These are phyloP conservation scores for Seminavis robusta DNA, from an alignment of 108 stramenopile species.

Conservation along the genomic window DNA sequence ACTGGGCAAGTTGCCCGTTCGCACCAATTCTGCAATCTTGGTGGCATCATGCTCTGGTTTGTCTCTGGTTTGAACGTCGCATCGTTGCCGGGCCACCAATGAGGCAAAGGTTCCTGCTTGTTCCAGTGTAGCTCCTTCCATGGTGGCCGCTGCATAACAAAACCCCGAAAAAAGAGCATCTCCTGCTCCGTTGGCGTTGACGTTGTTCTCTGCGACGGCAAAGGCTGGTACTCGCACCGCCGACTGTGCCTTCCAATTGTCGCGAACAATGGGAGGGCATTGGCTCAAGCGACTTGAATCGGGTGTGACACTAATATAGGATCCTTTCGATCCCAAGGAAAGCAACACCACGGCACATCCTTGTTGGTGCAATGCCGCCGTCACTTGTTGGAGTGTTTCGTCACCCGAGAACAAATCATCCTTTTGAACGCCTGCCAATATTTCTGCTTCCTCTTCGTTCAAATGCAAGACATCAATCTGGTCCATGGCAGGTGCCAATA, in stretches of 20 bases:
- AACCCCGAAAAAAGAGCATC: constrained; percentile 46
- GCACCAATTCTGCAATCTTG: no score
- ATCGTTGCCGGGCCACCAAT: no score
- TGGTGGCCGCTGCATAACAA: constrained; percentile 28
- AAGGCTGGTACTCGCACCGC: constrained; percentile 30
- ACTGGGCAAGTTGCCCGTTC: no score
- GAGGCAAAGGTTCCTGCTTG: no score
- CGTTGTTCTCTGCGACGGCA: constrained; percentile 18
- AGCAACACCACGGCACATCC: constrained; percentile 38
- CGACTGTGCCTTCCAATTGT: constrained; percentile 25
- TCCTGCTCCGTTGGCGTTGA: constrained; percentile 43
- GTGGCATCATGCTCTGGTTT: no score
- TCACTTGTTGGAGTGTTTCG: no score
- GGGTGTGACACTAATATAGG: constrained; percentile 26
- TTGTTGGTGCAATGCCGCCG: constrained; percentile 26
- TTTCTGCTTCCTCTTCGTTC: constrained; percentile 42
- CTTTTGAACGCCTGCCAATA: not conserved
- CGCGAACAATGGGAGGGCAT: constrained; percentile 12
- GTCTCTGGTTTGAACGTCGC: no score
- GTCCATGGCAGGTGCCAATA: constrained; percentile 13
- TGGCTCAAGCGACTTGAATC: constrained; percentile 18
- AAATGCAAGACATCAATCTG: constrained; percentile 42
- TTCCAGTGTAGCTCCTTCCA: no score
- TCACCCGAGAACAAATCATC: no score
- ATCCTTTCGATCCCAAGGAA: constrained; percentile 39